A percentile compares a stretch with the other conserved stretches of the same genome.
These are phyloP conservation scores for Chaetomiaceae sp. DNA, from an alignment of 2,329 filamentous ascomycete genomes.

Conservation along the genomic window DNA sequence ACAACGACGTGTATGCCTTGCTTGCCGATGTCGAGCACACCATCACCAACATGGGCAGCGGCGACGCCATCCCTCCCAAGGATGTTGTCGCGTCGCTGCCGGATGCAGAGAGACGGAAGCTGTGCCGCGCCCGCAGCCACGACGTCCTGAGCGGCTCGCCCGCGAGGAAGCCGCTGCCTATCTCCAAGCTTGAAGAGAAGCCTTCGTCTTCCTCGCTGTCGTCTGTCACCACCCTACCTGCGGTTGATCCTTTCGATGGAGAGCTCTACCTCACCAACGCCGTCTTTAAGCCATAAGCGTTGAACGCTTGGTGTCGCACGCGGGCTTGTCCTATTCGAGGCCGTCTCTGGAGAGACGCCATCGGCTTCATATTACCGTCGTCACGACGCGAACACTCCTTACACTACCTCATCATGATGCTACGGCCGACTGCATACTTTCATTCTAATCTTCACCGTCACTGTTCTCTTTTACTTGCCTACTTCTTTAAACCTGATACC, in stretches of 20 bases:
- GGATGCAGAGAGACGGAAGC: conserved; percentile 34
- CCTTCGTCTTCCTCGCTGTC: conserved; percentile 20
- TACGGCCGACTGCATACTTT: conserved; percentile 20
- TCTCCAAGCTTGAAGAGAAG: conserved; percentile 21
- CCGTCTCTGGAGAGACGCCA: background rate
- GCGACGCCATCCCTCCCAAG: conserved; percentile 30
- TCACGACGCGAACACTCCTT: conserved; percentile 9
- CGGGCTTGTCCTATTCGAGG: background rate
- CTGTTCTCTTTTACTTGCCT: background rate
- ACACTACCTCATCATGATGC: conserved; percentile 12
- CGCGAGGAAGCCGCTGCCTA: conserved; percentile 28
- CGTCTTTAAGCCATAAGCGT: conserved; percentile 20
- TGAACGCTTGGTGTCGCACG: background rate
- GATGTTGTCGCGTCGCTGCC: conserved; percentile 12
- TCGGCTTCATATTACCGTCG: conserved; percentile 7
- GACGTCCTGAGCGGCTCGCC: conserved; percentile 40
- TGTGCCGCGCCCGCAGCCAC: conserved; percentile 46
- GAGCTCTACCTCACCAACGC: conserved; percentile 40
- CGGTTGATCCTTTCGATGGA: conserved; percentile 23
- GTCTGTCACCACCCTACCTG: conserved; percentile 11
- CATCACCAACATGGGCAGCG: conserved; percentile 42
- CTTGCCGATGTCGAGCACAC: conserved; percentile 61
- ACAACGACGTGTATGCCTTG: conserved; percentile 59
- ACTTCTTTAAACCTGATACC: too few relatives aligned
- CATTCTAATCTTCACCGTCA: conserved; percentile 9